Evolutionary conservation across 108 stramenopile genomes (phyloP).

Genomic region (Cyclotella cryptica): DNA sequence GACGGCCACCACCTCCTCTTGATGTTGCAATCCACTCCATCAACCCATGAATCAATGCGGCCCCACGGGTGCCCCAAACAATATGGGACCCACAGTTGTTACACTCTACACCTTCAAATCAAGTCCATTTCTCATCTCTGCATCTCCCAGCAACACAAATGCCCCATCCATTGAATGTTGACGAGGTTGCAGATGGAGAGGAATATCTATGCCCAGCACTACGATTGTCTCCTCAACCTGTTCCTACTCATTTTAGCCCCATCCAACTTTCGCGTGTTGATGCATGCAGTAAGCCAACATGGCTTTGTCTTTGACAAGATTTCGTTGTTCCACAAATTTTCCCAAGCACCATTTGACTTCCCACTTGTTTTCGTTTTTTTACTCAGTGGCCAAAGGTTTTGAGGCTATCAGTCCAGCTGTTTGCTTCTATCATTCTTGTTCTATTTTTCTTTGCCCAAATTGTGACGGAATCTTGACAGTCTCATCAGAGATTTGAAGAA

Average conservation of each 20-base stretch:
- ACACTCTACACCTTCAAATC: no score
- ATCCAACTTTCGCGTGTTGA: conserved; percentile 75
- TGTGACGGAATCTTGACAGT: conserved; percentile 54
- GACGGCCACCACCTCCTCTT: no score
- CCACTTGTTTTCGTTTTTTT: conserved; percentile 62
- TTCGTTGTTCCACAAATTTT: conserved; percentile 28
- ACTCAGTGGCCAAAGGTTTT: conserved; percentile 60
- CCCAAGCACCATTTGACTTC: conserved; percentile 54
- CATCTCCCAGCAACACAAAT: no score
- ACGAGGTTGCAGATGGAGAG: no score
- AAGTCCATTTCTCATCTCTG: no score
- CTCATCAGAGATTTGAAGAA: conserved; percentile 71
- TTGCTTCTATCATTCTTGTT: conserved; percentile 54
- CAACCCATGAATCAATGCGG: no score
- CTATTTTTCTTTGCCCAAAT: conserved; percentile 76
- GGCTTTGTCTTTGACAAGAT: conserved; percentile 65
- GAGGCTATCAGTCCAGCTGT: conserved; percentile 61
- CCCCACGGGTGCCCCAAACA: no score
- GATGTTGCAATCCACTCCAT: no score
- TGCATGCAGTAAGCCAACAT: conserved; percentile 64
- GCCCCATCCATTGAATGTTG: no score
- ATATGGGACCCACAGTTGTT: no score
- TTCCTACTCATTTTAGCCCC: conserved; percentile 78
- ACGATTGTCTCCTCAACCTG: conserved; percentile 83
- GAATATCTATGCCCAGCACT: conserved; percentile 73